These are phyloP conservation scores for Dryas drummondii DNA, from an alignment of 306 rosid genomes.

Conservation along the genomic window DNA sequence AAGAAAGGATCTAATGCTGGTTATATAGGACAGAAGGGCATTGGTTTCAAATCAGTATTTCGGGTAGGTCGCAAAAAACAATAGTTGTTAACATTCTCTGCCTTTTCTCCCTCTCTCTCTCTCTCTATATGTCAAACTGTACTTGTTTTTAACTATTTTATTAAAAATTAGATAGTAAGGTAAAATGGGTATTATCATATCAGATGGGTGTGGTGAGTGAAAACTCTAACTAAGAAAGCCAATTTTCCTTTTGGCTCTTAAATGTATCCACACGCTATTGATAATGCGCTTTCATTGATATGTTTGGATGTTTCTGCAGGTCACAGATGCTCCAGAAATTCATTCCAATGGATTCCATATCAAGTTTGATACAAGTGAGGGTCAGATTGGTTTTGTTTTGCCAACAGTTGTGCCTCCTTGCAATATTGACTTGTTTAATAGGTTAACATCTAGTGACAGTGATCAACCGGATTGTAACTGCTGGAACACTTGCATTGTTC, in stretches of 20 bases:
- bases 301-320: conserved; percentile 50
- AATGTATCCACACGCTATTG: neutral
- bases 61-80: conserved; percentile 59
- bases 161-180: no score
- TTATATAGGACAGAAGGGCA: conserved; percentile 95
- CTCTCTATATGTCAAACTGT: neutral
- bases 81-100: neutral
- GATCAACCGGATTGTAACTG: conserved; percentile 40
- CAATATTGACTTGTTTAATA: conserved; percentile 51
- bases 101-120: neutral
- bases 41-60: conserved; percentile 95
- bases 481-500: conserved; percentile 93
- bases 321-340: conserved; percentile 96
- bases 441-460: conserved; percentile 50
- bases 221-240: no score
- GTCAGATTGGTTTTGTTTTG: conserved; percentile 94
- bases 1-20: conserved; percentile 90
- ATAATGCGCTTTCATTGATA: conserved; percentile 22
- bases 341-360: conserved; percentile 97
- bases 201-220: no score
- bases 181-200: no score
- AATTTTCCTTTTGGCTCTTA: no score
- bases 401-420: conserved; percentile 81
- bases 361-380: conserved; percentile 92
- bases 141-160: neutral